Base-by-base conservation (phyloP, 192 early-diverging fungal genomes). In the Coemansia sp. region DNA sequence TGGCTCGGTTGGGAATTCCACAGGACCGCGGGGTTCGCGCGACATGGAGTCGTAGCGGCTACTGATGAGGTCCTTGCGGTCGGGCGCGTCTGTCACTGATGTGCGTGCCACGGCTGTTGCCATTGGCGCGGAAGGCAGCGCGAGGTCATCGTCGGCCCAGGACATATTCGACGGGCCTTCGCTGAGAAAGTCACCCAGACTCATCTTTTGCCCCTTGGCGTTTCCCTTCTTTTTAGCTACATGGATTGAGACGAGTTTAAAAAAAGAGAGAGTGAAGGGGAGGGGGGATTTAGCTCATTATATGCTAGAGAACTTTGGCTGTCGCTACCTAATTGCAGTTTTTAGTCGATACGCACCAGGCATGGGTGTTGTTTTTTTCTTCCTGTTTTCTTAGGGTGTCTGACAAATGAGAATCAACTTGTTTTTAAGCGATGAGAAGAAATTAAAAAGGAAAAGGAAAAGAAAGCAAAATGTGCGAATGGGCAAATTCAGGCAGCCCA, bases 141-240 rank as follows among this genome's bases (percentile, higher is more conserved):
- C 91, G 20, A 87, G 77, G 65, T 94, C 89, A 73, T 98, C 94
- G 87, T 98, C 96, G 65, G 96, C 95, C 95, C 95, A 97, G 37
- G 91, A 77, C 32, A 35, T 58, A 2, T 60, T 53, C 22, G 75
- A 57, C 0, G 65, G 60, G 0, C 47, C 45, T 25, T 72, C 67
- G 12, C 24, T 65, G 59, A 85, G 77, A 78, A 98, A 98, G 78
- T 90, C 90, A 43, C 72, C 84, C 79, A 98, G 88, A 60, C 88
- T 90, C 94, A 98, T 94, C 77, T 91, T 89, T 38, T 77, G 67
- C 22, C 67, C 74, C 65, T 82, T 82, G 47, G 39, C 49, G n/a
- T n/a, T n/a, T 49, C 82, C 89, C 85, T 95, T 96, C 82, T 95
- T 94, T 68, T 91, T 91, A 10, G 78, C 74, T 82, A 74, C 65